These are phyloP conservation scores for Pedinophyceae sp. DNA, from an alignment of 139 green algal species.

Conservation along the genomic window DNA sequence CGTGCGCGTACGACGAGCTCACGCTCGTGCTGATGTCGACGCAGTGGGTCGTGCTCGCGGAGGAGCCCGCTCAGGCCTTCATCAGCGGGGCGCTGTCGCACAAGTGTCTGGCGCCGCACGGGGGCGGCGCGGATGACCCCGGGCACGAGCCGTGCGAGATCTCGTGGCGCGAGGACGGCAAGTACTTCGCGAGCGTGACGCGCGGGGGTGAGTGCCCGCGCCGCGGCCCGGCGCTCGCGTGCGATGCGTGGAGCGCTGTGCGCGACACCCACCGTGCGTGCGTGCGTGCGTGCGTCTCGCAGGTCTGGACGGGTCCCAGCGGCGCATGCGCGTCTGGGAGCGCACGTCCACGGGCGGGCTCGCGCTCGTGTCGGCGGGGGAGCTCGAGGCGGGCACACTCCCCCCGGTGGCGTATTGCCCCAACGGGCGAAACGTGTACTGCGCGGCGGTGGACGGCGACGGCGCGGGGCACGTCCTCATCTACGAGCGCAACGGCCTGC, in stretches of 20 bases:
- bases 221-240: background rate
- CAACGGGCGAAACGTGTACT: constrained; percentile 64
- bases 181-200: constrained; percentile 44
- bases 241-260: background rate
- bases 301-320: constrained; percentile 3
- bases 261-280: constrained; percentile 4
- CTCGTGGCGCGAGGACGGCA: constrained; percentile 61
- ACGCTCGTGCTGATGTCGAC: constrained; percentile 61
- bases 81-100: constrained; percentile 1
- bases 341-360: background rate
- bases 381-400: constrained; percentile 16
- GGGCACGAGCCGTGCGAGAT: background rate
- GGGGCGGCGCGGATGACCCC: constrained; percentile 8
- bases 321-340: constrained; percentile 6
- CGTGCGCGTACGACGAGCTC: constrained; percentile 27
- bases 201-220: background rate
- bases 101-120: background rate
- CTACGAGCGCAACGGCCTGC: constrained; percentile 80
- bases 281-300: no score
- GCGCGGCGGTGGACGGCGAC: background rate
- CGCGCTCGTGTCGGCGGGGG: constrained; percentile 17
- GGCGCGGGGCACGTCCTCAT: constrained; percentile 35
- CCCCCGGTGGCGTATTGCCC: constrained; percentile 66
- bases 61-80: constrained; percentile 2
- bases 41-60: constrained; percentile 9